These are phyloP conservation scores for Alternaria sp. DNA, from an alignment of 2,329 filamentous ascomycete genomes.

Conservation along the genomic window DNA sequence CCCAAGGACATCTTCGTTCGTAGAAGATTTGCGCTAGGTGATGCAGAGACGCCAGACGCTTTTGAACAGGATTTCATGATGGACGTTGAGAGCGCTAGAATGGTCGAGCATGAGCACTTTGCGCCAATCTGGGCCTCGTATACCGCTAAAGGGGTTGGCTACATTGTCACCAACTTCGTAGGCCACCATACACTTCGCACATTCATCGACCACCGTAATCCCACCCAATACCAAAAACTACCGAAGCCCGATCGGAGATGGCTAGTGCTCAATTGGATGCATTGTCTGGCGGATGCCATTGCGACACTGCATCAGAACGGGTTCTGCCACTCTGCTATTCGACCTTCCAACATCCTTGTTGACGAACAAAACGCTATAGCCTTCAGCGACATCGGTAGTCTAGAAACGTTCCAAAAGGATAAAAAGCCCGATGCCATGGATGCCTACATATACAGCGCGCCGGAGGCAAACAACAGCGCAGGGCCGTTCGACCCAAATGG, in stretches of 20 bases:
- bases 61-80: conserved; percentile 63
- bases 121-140: conserved; percentile 77
- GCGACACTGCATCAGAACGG: conserved; percentile 72
- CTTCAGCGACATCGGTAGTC: conserved; percentile 66
- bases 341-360: conserved; percentile 74
- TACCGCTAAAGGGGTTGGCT: conserved; percentile 68
- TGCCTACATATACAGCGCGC: conserved; percentile 75
- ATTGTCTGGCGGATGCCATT: conserved; percentile 74
- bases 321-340: conserved; percentile 72
- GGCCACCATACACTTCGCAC: conserved; percentile 72
- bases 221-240: conserved; percentile 68
- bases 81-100: conserved; percentile 66
- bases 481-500: conserved; percentile 23
- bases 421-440: conserved; percentile 70
- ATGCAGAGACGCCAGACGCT: conserved; percentile 37
- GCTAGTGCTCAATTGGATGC: conserved; percentile 75
- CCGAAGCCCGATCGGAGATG: conserved; percentile 66
- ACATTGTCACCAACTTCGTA: conserved; percentile 71
- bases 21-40: conserved; percentile 64
- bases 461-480: conserved; percentile 61
- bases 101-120: conserved; percentile 72
- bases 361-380: conserved; percentile 71
- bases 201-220: conserved; percentile 69
- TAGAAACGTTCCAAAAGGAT: conserved; percentile 60
- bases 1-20: conserved; percentile 66